Conservation (phyloP, 2,329 filamentous ascomycete species). For the Penicillium sp. region DNA sequence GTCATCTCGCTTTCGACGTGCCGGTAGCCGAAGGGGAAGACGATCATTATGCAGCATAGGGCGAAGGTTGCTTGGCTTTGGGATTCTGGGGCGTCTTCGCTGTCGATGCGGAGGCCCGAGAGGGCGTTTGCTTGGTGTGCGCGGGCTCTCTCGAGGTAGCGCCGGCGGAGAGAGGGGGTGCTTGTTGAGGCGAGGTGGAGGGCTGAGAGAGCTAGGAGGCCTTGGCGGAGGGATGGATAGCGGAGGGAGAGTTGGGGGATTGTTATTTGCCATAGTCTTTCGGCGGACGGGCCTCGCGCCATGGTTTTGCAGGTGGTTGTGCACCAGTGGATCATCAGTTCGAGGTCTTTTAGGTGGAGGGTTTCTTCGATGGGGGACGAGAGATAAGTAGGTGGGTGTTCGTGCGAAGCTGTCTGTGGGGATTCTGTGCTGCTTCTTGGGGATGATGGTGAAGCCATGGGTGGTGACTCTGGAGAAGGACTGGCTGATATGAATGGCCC, state of each 20-base stretch:
- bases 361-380: slow-evolving; percentile 12
- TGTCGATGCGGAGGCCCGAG: slow-evolving; percentile 22
- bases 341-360: slow-evolving; percentile 29
- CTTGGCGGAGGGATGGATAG: slow-evolving; percentile 33
- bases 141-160: slow-evolving; percentile 30
- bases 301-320: slow-evolving; percentile 34
- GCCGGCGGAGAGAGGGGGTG: slow-evolving; percentile 15
- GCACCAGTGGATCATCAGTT: slow-evolving; percentile 38
- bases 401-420: background rate
- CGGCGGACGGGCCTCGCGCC: slow-evolving; percentile 23
- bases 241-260: slow-evolving; percentile 32
- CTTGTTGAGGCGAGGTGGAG: slow-evolving; percentile 29
- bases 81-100: slow-evolving; percentile 21
- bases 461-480: background rate
- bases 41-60: slow-evolving; percentile 32
- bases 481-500: slow-evolving; percentile 7
- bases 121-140: slow-evolving; percentile 28
- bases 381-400: background rate
- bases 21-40: slow-evolving; percentile 36
- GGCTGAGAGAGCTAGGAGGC: slow-evolving; percentile 36
- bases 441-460: background rate
- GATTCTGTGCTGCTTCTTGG: background rate
- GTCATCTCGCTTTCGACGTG: slow-evolving; percentile 16
- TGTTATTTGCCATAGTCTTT: slow-evolving; percentile 32
- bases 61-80: slow-evolving; percentile 39